Percentiles rank a stretch among this genome's conserved stretches.
These are phyloP conservation scores for Sclerotinia sclerotiorum DNA, from an alignment of 2,329 filamentous ascomycete genomes.

Conservation along the genomic window DNA sequence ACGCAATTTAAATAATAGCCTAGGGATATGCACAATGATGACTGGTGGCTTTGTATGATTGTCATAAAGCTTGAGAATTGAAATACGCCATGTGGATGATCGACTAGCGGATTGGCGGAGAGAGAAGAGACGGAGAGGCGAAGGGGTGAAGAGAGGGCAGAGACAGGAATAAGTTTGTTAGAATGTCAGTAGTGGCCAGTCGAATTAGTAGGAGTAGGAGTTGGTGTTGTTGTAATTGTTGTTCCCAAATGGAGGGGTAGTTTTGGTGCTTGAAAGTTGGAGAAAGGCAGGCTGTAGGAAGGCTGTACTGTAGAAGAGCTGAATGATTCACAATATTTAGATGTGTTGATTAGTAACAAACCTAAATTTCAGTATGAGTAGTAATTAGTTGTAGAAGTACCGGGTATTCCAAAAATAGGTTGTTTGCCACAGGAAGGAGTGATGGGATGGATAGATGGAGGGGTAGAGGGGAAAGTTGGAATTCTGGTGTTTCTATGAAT, in stretches of 20 bases:
- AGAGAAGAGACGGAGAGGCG: neutral
- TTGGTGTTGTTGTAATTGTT: no score
- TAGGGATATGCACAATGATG: slow-evolving; percentile 1
- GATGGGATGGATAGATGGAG: neutral
- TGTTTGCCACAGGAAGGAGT: neutral
- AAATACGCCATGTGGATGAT: neutral
- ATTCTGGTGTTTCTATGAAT: neutral
- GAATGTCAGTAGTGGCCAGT: neutral
- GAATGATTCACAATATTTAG: neutral
- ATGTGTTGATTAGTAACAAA: neutral
- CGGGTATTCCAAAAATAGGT: neutral
- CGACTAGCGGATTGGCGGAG: neutral
- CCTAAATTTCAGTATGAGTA: neutral
- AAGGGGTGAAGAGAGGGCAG: no score
- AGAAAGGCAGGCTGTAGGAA: neutral
- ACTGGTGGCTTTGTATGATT: neutral
- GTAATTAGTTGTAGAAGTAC: neutral
- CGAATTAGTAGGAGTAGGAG: neutral
- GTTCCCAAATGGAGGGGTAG: neutral
- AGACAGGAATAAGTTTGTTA: neutral
- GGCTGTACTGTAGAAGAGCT: neutral
- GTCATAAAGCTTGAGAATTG: neutral
- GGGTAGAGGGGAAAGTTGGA: neutral
- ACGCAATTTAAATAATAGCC: neutral
- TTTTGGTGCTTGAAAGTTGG: neutral